Conservation (phyloP, 2,329 filamentous ascomycete species). For the Neofusicoccum umdonicola region DNA sequence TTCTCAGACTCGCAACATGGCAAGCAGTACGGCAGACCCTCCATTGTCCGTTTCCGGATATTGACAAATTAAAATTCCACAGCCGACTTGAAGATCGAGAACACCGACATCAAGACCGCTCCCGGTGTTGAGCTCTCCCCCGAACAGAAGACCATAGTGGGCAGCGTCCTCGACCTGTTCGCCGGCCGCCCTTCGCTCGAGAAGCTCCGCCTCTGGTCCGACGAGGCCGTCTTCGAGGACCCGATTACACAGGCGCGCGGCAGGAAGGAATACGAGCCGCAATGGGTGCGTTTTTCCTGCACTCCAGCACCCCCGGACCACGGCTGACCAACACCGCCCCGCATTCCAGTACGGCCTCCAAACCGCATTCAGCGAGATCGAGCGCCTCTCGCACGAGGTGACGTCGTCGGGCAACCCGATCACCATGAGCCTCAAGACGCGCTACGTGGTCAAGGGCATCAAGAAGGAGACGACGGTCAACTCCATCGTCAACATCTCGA, state of each 20-base stretch:
- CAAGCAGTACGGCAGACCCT: constrained; percentile 23
- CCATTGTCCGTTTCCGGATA: not conserved
- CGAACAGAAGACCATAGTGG: constrained; percentile 55
- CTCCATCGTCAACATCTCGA: constrained; percentile 49
- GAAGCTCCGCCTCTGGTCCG: constrained; percentile 60
- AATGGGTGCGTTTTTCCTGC: constrained; percentile 40
- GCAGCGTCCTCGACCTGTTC: constrained; percentile 62
- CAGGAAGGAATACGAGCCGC: constrained; percentile 51
- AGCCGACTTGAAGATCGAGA: constrained; percentile 48
- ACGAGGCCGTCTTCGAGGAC: constrained; percentile 58
- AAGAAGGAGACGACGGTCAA: constrained; percentile 51
- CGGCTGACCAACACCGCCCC: not conserved
- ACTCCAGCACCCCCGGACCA: not conserved
- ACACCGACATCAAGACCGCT: constrained; percentile 53
- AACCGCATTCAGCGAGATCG: constrained; percentile 57
- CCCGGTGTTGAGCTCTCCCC: constrained; percentile 51
- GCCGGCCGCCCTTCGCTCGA: constrained; percentile 58
- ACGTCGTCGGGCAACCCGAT: constrained; percentile 59
- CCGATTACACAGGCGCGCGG: constrained; percentile 58
- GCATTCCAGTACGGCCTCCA: constrained; percentile 55
- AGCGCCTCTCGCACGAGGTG: constrained; percentile 55
- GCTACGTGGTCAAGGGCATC: constrained; percentile 55
- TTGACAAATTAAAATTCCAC: not conserved
- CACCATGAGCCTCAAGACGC: constrained; percentile 52
- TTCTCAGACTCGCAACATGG: constrained; percentile 28